Conservation (phyloP, 768 basidiomycete genomes). For the Tricholomella constricta region DNA sequence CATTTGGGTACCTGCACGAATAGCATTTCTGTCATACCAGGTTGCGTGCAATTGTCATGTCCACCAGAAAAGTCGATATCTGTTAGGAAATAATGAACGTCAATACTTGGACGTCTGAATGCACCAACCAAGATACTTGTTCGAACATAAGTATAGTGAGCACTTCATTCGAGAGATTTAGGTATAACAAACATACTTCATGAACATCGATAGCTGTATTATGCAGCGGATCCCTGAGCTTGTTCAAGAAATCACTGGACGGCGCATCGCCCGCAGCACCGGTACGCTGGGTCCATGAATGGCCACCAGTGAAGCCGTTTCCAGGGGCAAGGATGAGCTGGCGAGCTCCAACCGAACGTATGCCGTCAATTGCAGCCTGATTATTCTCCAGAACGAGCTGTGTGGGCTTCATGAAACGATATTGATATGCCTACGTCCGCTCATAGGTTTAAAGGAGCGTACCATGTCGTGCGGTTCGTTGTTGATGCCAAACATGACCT, state of each 20-base stretch:
- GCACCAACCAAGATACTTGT: slow-evolving; percentile 9
- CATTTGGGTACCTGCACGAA: not conserved
- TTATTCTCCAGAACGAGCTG: slow-evolving; percentile 42
- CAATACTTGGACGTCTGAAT: no score
- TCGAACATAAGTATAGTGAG: not conserved
- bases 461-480: slow-evolving; percentile 52
- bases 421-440: not conserved
- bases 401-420: slow-evolving; percentile 31
- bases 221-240: slow-evolving; percentile 39
- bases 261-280: slow-evolving; percentile 35
- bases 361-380: slow-evolving; percentile 46
- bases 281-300: slow-evolving; percentile 42
- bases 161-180: not conserved
- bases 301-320: slow-evolving; percentile 49
- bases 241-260: slow-evolving; percentile 44
- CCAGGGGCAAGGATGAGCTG: slow-evolving; percentile 50
- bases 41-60: slow-evolving; percentile 45
- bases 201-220: slow-evolving; percentile 51
- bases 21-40: slow-evolving; percentile 26
- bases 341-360: slow-evolving; percentile 38
- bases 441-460: not conserved
- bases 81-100: not conserved
- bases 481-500: slow-evolving; percentile 49
- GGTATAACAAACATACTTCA: slow-evolving; percentile 36
- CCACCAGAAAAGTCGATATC: slow-evolving; percentile 46